Evolutionary conservation across 2,329 filamentous ascomycete genomes (phyloP).

Genomic region (Raffaelea arxii): DNA sequence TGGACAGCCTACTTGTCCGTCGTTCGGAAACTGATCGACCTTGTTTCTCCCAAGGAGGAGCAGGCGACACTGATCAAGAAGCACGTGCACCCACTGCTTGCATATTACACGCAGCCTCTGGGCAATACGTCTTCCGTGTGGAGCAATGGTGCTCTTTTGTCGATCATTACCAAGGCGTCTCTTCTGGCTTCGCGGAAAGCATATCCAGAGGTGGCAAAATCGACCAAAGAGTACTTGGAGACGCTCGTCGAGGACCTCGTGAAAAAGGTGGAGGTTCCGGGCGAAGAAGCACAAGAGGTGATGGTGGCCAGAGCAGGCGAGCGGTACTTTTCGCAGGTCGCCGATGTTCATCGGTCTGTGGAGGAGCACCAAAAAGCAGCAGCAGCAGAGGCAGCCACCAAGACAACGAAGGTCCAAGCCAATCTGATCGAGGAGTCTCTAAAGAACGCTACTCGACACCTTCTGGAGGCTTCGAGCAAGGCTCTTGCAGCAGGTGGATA

Average conservation of each 20-base stretch:
- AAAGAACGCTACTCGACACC: constrained; percentile 16
- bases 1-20: constrained; percentile 69
- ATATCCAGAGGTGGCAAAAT: constrained; percentile 31
- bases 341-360: constrained; percentile 26
- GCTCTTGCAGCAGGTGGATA: constrained; percentile 41
- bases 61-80: constrained; percentile 34
- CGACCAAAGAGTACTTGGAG: constrained; percentile 51
- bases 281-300: constrained; percentile 77
- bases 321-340: constrained; percentile 56
- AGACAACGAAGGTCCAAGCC: constrained; percentile 10
- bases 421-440: constrained; percentile 14
- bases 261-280: constrained; percentile 60
- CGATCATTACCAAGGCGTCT: constrained; percentile 38
- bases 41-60: constrained; percentile 34
- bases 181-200: constrained; percentile 30
- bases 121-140: constrained; percentile 27
- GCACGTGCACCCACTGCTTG: constrained; percentile 43
- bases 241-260: constrained; percentile 52
- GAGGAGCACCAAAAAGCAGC: constrained; percentile 2
- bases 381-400: no score
- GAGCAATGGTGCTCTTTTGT: constrained; percentile 22
- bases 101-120: constrained; percentile 41
- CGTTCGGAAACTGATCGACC: constrained; percentile 41
- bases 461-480: constrained; percentile 25
- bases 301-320: constrained; percentile 60